Conservation (phyloP, 2,329 filamentous ascomycete genomes). For the Cytospora piceicola region DNA sequence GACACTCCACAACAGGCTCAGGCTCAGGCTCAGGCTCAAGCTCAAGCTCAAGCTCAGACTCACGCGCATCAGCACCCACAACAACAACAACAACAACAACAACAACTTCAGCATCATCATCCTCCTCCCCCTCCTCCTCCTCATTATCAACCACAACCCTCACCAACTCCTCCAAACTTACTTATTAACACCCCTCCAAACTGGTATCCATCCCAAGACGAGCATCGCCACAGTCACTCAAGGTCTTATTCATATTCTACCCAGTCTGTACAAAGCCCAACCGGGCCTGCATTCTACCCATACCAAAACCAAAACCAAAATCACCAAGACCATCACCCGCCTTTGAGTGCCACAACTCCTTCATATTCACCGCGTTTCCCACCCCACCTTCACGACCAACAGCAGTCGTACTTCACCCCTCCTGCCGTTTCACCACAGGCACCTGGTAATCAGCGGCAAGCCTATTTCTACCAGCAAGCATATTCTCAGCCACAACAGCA, state of each 20-base stretch:
- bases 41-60: conserved; percentile 31
- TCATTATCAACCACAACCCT: neutral
- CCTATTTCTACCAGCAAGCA: conserved; percentile 21
- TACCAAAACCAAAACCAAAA: conserved; percentile 27
- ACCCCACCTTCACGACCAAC: conserved; percentile 24
- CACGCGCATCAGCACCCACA: conserved; percentile 30
- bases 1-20: conserved; percentile 21
- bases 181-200: conserved; percentile 24
- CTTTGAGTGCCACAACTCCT: conserved; percentile 22
- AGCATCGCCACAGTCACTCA: conserved; percentile 20
- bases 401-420: conserved; percentile 18
- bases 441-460: conserved; percentile 18
- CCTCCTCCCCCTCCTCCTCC: no score
- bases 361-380: conserved; percentile 25
- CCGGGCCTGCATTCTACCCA: conserved; percentile 22
- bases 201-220: conserved; percentile 28
- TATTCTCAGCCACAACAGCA: conserved; percentile 22
- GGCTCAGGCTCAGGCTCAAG: no score
- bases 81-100: conserved; percentile 35
- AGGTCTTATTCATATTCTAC: conserved; percentile 30
- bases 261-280: conserved; percentile 28
- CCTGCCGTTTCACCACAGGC: conserved; percentile 8
- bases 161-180: conserved; percentile 18
- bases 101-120: neutral
- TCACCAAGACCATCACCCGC: neutral